Evolutionary conservation across 345 rosid species (phyloP).

Genomic region (Brassica napus): DNA sequence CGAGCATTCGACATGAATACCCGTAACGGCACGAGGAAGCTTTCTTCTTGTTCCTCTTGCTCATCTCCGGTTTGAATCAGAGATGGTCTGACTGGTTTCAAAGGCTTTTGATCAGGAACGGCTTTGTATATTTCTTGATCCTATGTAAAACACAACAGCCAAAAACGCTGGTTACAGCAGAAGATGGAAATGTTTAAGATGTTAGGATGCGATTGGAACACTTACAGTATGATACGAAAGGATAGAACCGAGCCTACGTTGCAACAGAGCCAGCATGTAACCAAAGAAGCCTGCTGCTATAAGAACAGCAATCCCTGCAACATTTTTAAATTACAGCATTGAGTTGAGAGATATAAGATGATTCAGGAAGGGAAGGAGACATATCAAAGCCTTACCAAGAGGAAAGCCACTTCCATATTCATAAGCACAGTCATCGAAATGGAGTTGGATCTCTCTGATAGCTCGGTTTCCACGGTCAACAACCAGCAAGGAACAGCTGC

Average conservation of each 20-base stretch:
- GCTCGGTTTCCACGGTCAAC: conserved; percentile 93
- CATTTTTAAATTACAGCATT: neutral
- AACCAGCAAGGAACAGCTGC: conserved; percentile 91
- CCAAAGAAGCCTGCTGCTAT: conserved; percentile 88
- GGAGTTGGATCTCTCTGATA: conserved; percentile 94
- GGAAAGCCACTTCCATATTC: conserved; percentile 92
- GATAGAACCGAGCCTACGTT: conserved; percentile 62
- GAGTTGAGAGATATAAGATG: neutral
- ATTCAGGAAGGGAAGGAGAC: neutral
- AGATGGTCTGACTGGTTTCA: conserved; percentile 65
- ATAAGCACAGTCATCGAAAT: conserved; percentile 94
- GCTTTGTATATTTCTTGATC: conserved; percentile 46
- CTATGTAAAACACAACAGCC: conserved; percentile 36
- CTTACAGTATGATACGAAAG: conserved; percentile 67
- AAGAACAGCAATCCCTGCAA: conserved; percentile 86
- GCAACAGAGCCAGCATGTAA: conserved; percentile 93
- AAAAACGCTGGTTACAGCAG: neutral
- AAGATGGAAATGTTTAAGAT: neutral
- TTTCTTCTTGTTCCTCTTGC: conserved; percentile 77
- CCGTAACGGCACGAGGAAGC: conserved; percentile 61
- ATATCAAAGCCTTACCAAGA: conserved; percentile 52
- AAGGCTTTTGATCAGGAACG: conserved; percentile 51
- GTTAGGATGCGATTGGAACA: conserved; percentile 11
- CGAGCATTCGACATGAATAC: conserved; percentile 59
- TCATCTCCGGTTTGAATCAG: conserved; percentile 69